Conservation (phyloP, 2,329 filamentous ascomycete species). For the Sclerotinia subarctica region DNA sequence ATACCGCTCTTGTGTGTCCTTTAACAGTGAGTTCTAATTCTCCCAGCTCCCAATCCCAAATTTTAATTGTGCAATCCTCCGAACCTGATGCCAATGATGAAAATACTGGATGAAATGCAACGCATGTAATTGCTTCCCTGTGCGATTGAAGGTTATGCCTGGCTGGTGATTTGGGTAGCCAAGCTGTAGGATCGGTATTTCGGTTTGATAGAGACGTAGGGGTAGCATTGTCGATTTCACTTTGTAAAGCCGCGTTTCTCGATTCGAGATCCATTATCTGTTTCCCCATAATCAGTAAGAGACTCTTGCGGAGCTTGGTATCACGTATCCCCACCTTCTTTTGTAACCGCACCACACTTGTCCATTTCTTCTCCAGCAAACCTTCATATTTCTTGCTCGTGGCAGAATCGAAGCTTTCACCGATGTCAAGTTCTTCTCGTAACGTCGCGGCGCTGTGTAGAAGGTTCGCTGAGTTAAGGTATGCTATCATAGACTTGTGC, state of each 20-base stretch:
- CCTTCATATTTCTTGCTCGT: constrained; percentile 94
- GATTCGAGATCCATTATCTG: constrained; percentile 93
- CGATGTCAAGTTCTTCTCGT: constrained; percentile 72
- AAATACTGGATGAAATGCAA: constrained; percentile 91
- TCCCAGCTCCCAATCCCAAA: constrained; percentile 95
- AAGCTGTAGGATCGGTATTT: constrained; percentile 79
- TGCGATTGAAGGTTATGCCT: constrained; percentile 82
- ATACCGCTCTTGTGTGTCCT: constrained; percentile 82
- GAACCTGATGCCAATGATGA: constrained; percentile 86
- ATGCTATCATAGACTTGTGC: constrained; percentile 91
- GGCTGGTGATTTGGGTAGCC: constrained; percentile 81
- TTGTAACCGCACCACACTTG: constrained; percentile 87
- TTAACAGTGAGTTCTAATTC: constrained; percentile 89
- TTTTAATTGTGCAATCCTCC: constrained; percentile 91
- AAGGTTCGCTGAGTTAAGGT: constrained; percentile 72
- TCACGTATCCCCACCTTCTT: constrained; percentile 67
- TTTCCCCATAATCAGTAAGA: constrained; percentile 16
- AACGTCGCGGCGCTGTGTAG: constrained; percentile 66
- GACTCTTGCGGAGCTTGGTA: constrained; percentile 7
- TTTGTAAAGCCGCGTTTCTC: constrained; percentile 68
- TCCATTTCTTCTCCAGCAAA: constrained; percentile 97
- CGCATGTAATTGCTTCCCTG: constrained; percentile 74
- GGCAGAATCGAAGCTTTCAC: constrained; percentile 67
- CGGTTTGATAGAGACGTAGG: constrained; percentile 69
- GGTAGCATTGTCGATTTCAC: constrained; percentile 80